Evolutionary conservation across 805 yeast species (phyloP).

Genomic region (Vanderwaltozyma tropicalis): DNA sequence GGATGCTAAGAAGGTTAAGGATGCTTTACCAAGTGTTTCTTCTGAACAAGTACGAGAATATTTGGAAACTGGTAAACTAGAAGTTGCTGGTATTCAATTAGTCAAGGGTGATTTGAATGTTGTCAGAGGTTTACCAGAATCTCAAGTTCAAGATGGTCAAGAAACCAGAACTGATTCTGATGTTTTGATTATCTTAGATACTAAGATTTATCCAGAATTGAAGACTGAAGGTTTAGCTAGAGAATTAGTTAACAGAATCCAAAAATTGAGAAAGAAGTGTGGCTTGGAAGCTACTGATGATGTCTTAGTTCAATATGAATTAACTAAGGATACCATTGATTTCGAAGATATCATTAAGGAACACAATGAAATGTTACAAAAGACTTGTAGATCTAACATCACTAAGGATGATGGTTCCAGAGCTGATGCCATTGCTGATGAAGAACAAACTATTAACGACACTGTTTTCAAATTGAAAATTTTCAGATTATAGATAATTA

Average conservation of each 20-base stretch:
- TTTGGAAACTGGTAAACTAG: conserved; percentile 59
- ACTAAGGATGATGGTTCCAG: conserved; percentile 36
- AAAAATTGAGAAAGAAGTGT: conserved; percentile 92
- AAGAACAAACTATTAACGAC: conserved; percentile 76
- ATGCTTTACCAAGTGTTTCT: conserved; percentile 73
- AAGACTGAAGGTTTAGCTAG: conserved; percentile 93
- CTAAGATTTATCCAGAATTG: conserved; percentile 76
- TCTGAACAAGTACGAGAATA: conserved; percentile 76
- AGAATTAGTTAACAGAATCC: conserved; percentile 93
- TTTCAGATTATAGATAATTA: conserved; percentile 41
- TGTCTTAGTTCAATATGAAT: conserved; percentile 70
- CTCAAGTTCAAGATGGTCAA: conserved; percentile 53
- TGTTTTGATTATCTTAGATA: conserved; percentile 81
- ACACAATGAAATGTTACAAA: conserved; percentile 60
- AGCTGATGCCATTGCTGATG: conserved; percentile 61
- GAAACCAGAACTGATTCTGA: conserved; percentile 85
- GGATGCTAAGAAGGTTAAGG: conserved; percentile 90
- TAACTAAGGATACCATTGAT: conserved; percentile 52
- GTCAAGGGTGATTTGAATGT: conserved; percentile 84
- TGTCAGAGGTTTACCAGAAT: conserved; percentile 75
- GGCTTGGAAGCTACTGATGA: conserved; percentile 94
- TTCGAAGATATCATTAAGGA: conserved; percentile 49
- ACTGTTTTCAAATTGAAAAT: conserved; percentile 70
- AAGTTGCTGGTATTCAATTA: conserved; percentile 82
- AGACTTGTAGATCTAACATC: conserved; percentile 57